A percentile compares a stretch with the other conserved stretches of the same genome.
Evolutionary conservation across 257 asterid genomes (phyloP).

Genomic region (Solanum stenotomum): DNA sequence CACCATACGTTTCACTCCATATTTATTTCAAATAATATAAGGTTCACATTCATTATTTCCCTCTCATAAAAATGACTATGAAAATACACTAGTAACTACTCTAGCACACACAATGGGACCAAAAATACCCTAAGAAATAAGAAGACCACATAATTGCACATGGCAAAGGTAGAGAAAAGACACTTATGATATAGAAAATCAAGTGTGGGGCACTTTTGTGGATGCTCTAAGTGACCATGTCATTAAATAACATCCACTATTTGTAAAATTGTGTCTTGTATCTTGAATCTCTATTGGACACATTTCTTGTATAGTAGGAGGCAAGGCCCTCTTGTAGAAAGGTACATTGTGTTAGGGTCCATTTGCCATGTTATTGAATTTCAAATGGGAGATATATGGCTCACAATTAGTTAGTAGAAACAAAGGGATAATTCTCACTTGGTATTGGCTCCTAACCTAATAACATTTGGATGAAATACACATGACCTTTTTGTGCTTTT

Average conservation of each 20-base stretch:
- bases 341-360: background rate
- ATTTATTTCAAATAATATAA: background rate
- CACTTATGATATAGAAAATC: background rate
- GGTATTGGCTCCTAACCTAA: slow-evolving; percentile 23
- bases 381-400: background rate
- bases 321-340: background rate
- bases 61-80: background rate
- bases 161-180: slow-evolving; percentile 17
- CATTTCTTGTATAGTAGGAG: background rate
- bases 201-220: slow-evolving; percentile 22
- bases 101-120: slow-evolving; percentile 2
- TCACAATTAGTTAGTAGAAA: slow-evolving; percentile 6
- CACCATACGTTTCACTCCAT: background rate
- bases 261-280: background rate
- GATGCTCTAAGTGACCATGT: slow-evolving; percentile 10
- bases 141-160: slow-evolving; percentile 16
- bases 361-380: background rate
- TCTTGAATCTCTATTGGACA: background rate
- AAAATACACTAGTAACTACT: background rate
- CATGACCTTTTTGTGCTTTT: slow-evolving; percentile 46
- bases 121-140: background rate
- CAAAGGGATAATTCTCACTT: slow-evolving; percentile 19
- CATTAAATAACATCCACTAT: background rate
- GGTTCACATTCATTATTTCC: background rate
- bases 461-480: slow-evolving; percentile 25